Evolutionary conservation across 106 monocot species (phyloP).

Genomic region (Ottelia alismoides): DNA sequence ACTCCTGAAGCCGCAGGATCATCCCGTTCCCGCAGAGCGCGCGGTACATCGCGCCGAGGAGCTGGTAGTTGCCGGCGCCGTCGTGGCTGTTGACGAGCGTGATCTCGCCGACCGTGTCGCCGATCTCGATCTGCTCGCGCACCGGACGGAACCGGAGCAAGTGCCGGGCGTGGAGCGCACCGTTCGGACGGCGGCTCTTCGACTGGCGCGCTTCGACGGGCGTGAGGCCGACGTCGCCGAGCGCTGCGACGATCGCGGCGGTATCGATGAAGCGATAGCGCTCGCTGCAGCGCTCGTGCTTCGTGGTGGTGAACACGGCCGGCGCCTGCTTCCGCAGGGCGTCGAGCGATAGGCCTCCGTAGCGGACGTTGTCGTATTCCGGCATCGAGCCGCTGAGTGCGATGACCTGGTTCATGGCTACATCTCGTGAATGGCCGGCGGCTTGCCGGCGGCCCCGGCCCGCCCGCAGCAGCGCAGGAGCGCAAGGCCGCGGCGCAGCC

Average conservation of each 20-base stretch:
- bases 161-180: not conserved
- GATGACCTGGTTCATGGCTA: too few species aligned
- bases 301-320: not conserved
- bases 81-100: not conserved
- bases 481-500: too few species aligned
- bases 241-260: not conserved
- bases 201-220: not conserved
- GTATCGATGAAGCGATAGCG: not conserved
- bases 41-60: not conserved
- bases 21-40: not conserved
- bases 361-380: not conserved
- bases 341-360: not conserved
- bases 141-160: not conserved
- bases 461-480: too few species aligned
- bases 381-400: too few species aligned
- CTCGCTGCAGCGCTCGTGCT: not conserved
- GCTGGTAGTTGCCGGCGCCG: not conserved
- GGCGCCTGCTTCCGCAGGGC: not conserved
- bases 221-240: not conserved
- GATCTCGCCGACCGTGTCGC: not conserved
- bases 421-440: too few species aligned
- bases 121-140: not conserved
- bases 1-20: not conserved
- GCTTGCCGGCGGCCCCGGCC: too few species aligned
- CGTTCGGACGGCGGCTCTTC: not conserved